Conservation (phyloP, 2,329 filamentous ascomycete genomes). For the Fusarium verrucosum region DNA sequence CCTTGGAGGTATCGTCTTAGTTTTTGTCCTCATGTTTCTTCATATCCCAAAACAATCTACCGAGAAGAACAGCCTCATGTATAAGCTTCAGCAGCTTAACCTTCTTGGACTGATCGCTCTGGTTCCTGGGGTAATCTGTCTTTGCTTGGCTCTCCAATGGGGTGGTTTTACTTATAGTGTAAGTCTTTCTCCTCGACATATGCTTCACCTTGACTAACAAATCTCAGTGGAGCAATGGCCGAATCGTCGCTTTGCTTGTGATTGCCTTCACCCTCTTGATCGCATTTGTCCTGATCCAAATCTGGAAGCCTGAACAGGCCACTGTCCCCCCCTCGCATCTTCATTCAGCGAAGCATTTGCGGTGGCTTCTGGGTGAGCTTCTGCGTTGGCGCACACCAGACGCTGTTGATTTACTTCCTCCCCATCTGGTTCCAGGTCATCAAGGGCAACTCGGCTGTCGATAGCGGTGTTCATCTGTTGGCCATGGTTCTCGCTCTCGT, state of each 20-base stretch:
- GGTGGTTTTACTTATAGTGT: slow-evolving; percentile 35
- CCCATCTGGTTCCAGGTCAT: slow-evolving; percentile 63
- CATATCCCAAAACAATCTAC: slow-evolving; percentile 20
- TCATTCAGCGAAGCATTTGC: slow-evolving; percentile 53
- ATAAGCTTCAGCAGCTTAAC: slow-evolving; percentile 10
- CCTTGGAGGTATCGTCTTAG: slow-evolving; percentile 45
- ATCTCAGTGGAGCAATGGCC: neutral
- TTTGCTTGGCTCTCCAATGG: slow-evolving; percentile 61
- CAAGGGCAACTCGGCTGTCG: slow-evolving; percentile 46
- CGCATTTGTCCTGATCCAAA: slow-evolving; percentile 53
- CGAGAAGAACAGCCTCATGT: slow-evolving; percentile 20
- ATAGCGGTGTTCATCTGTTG: slow-evolving; percentile 45
- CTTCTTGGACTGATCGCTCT: slow-evolving; percentile 59
- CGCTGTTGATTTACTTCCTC: slow-evolving; percentile 52
- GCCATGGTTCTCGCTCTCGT: slow-evolving; percentile 46
- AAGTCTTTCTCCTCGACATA: neutral
- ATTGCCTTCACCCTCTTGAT: slow-evolving; percentile 53
- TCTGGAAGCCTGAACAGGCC: slow-evolving; percentile 49
- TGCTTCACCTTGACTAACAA: neutral
- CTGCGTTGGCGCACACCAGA: slow-evolving; percentile 44
- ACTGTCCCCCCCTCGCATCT: slow-evolving; percentile 54
- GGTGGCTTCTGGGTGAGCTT: slow-evolving; percentile 47
- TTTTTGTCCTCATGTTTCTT: slow-evolving; percentile 41
- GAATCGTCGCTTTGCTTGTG: slow-evolving; percentile 48
- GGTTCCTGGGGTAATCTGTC: slow-evolving; percentile 60